Evolutionary conservation across 164 flowering plant genomes (phyloP), one percentile per base, ranked within the genome.

Genomic region (Nymphaea colorata): DNA sequence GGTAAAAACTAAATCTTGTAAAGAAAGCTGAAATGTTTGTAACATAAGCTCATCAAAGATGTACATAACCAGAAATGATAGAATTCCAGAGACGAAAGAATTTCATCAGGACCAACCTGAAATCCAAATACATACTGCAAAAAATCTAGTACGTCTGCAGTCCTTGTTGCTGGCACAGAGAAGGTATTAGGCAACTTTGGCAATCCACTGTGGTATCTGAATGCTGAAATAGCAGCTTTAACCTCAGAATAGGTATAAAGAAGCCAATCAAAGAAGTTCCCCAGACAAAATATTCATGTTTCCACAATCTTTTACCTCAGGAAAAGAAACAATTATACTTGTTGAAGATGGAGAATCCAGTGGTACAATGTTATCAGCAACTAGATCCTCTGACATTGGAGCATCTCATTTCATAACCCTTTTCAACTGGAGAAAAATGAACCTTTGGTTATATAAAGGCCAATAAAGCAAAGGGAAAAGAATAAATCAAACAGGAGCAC

Each of bases 281-380:
- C n/a, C n/a, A n/a, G n/a, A n/a, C n/a, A n/a, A n/a, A n/a, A n/a
- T n/a, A n/a, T n/a, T n/a, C n/a, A n/a, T n/a, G n/a, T n/a, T n/a
- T n/a, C n/a, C n/a, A n/a, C n/a, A n/a, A n/a, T n/a, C n/a, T n/a
- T n/a, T n/a, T n/a, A n/a, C n/a, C n/a, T n/a, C n/a, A n/a, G n/a
- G n/a, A n/a, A n/a, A n/a, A n/a, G n/a, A n/a, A n/a, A n/a, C n/a
- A n/a, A n/a, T 81, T 14, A 79, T 84, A 84, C 89, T 91, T 67
- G 96, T 79, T 47, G 75, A 72, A 43, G 78, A 77, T 59, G 84
- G 79, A 72, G 85, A 84, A 82, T 94, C 98, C 67, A 94, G 72
- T 2, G 98, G 98, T 61, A 94, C 84, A 65, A 94, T 91, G 73
- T 94, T 94, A 75, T 87, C 91, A 70, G 96, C 86, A 82, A 90